Conservation (phyloP, 176 grass and related monocot genomes). For the Cenchrus americanus region DNA sequence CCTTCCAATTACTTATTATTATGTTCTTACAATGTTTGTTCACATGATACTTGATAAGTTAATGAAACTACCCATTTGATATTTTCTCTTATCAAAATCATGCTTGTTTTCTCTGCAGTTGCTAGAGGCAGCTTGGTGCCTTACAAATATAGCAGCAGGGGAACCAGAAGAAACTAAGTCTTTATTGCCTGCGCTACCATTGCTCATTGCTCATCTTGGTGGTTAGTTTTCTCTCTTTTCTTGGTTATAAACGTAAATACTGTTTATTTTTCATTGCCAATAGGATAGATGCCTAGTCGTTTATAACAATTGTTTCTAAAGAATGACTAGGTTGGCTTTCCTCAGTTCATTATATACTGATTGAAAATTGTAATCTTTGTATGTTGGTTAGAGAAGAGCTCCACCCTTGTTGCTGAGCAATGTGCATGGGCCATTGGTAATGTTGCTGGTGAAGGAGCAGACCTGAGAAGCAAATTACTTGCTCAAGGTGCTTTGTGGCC, state of each 20-base stretch:
- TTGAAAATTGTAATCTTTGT: conserved; percentile 35
- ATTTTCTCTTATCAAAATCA: conserved; percentile 34
- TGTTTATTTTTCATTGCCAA: background rate
- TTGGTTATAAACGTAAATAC: conserved; percentile 37
- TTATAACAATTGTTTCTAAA: background rate
- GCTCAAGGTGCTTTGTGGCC: conserved; percentile 84
- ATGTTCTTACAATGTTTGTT: conserved; percentile 20
- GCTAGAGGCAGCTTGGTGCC: conserved; percentile 95
- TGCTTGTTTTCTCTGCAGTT: conserved; percentile 65
- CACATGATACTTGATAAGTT: background rate
- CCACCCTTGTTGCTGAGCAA: conserved; percentile 77
- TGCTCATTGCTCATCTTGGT: conserved; percentile 96
- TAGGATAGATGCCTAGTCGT: background rate
- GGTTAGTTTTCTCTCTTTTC: conserved; percentile 60
- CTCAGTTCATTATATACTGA: conserved; percentile 30
- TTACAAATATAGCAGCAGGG: conserved; percentile 92
- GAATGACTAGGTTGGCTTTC: conserved; percentile 15
- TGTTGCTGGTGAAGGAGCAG: conserved; percentile 91
- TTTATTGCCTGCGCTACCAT: conserved; percentile 76
- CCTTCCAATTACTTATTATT: background rate
- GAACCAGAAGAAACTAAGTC: conserved; percentile 86
- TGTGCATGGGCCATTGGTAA: conserved; percentile 97
- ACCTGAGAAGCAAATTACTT: conserved; percentile 85
- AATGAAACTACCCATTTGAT: background rate
- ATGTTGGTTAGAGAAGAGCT: conserved; percentile 85